phyloP scores from a whole-genome alignment of 2,329 filamentous ascomycete genomes.

The Chaetomium strumarium region DNA sequence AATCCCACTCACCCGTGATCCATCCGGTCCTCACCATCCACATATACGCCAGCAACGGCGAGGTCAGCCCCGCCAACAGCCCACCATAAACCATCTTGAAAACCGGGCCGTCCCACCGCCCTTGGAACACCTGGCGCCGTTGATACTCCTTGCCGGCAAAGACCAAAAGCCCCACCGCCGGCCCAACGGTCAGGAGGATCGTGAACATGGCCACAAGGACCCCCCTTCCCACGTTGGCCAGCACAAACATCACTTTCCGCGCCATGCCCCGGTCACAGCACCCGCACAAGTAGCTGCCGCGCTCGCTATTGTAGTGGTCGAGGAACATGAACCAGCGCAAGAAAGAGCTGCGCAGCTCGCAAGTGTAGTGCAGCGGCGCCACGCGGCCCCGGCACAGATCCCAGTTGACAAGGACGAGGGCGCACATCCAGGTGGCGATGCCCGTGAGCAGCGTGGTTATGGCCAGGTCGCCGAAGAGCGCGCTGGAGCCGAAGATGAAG shows the following conservation, averaged over 20 bases:
- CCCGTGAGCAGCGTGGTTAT: slow-evolving; percentile 48
- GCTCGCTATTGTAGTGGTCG: slow-evolving; percentile 22
- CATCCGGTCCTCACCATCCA: slow-evolving; percentile 48
- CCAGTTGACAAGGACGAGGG: slow-evolving; percentile 41
- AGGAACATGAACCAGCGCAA: slow-evolving; percentile 42
- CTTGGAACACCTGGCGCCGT: slow-evolving; percentile 40
- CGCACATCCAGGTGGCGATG: slow-evolving; percentile 47
- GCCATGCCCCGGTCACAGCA: slow-evolving; percentile 13
- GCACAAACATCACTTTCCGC: slow-evolving; percentile 31
- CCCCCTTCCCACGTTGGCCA: slow-evolving; percentile 33
- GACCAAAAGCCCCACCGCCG: slow-evolving; percentile 39
- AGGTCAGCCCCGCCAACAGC: slow-evolving; percentile 40
- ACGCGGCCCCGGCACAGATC: slow-evolving; percentile 41
- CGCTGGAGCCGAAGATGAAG: slow-evolving; percentile 44
- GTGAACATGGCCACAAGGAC: slow-evolving; percentile 33
- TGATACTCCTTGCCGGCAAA: slow-evolving; percentile 32
- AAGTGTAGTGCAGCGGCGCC: slow-evolving; percentile 42
- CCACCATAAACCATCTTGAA: slow-evolving; percentile 47
- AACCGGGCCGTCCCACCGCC: slow-evolving; percentile 41
- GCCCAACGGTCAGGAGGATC: slow-evolving; percentile 41
- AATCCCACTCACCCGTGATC: slow-evolving; percentile 28
- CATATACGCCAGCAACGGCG: slow-evolving; percentile 43
- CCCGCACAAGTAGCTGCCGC: slow-evolving; percentile 5
- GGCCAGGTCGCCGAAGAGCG: slow-evolving; percentile 44
- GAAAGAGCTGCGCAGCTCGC: slow-evolving; percentile 30